These are phyloP conservation scores for Ganoderma leucocontextum DNA, from an alignment of 1,284 basidiomycete genomes.

Conservation along the genomic window DNA sequence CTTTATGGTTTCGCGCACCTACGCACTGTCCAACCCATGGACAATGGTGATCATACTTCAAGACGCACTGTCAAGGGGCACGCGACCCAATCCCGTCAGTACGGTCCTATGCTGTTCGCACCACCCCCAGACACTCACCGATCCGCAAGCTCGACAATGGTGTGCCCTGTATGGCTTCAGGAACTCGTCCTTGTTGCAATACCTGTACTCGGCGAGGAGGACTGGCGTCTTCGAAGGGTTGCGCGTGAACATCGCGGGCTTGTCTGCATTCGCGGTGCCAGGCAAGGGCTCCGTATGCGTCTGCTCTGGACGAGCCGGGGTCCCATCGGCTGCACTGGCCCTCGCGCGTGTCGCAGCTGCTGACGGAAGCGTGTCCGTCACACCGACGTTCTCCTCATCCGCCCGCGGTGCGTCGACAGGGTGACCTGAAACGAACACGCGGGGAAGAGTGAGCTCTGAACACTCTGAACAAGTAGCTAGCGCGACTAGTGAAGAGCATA, in stretches of 20 bases:
- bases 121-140: conserved; percentile 49
- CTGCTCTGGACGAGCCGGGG: conserved; percentile 9
- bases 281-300: conserved; percentile 15
- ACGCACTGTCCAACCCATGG: conserved; percentile 88
- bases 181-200: conserved; percentile 63
- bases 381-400: conserved; percentile 34
- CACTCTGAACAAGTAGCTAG: not conserved
- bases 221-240: conserved; percentile 56
- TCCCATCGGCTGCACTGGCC: conserved; percentile 13
- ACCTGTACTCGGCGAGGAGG: conserved; percentile 63
- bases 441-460: not conserved
- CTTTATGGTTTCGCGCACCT: conserved; percentile 74
- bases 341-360: conserved; percentile 33
- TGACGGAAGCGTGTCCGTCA: conserved; percentile 39
- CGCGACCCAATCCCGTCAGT: not conserved
- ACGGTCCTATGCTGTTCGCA: not conserved
- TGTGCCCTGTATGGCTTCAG: conserved; percentile 78
- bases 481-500: not conserved
- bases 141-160: conserved; percentile 80
- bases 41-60: conserved; percentile 83
- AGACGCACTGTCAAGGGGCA: conserved; percentile 59
- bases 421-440: conserved; percentile 6
- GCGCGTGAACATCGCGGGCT: conserved; percentile 44
- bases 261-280: conserved; percentile 17
- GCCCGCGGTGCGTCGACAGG: not conserved